These are phyloP conservation scores for Hypomyces rosellus DNA, from an alignment of 2,329 filamentous ascomycete genomes.

Conservation along the genomic window DNA sequence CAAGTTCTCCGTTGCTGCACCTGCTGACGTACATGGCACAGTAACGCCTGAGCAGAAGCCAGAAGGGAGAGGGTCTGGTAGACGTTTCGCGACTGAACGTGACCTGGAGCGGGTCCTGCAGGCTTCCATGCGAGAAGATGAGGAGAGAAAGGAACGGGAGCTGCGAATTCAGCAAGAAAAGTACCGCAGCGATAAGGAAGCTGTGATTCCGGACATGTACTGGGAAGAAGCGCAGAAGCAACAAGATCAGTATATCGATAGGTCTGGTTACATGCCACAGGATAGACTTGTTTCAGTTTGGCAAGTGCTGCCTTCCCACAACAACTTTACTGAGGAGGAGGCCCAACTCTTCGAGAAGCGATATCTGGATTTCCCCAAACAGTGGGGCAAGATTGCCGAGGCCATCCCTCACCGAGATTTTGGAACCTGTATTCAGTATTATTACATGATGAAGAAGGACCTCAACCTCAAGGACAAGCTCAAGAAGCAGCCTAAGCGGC, in stretches of 20 bases:
- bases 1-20: slow-evolving; percentile 40
- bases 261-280: slow-evolving; percentile 56
- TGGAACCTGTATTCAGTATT: slow-evolving; percentile 77
- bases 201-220: slow-evolving; percentile 64
- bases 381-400: slow-evolving; percentile 73
- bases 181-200: slow-evolving; percentile 71
- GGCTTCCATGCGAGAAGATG: slow-evolving; percentile 64
- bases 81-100: slow-evolving; percentile 62
- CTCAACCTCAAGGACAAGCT: slow-evolving; percentile 72
- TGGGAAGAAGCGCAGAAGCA: slow-evolving; percentile 55
- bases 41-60: slow-evolving; percentile 48
- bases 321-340: slow-evolving; percentile 71
- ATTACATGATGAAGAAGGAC: slow-evolving; percentile 73
- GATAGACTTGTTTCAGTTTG: slow-evolving; percentile 63
- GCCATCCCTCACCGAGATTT: slow-evolving; percentile 62
- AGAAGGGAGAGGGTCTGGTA: slow-evolving; percentile 48
- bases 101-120: slow-evolving; percentile 67
- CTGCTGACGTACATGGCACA: slow-evolving; percentile 29
- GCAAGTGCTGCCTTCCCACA: slow-evolving; percentile 64
- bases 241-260: slow-evolving; percentile 56
- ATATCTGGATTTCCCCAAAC: slow-evolving; percentile 71
- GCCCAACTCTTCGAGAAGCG: slow-evolving; percentile 64
- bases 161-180: slow-evolving; percentile 58
- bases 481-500: slow-evolving; percentile 55
- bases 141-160: slow-evolving; percentile 63